Evolutionary conservation across 1,284 basidiomycete genomes (phyloP), one percentile per base, ranked within the genome.

Genomic region (Sporisorium graminicola): DNA sequence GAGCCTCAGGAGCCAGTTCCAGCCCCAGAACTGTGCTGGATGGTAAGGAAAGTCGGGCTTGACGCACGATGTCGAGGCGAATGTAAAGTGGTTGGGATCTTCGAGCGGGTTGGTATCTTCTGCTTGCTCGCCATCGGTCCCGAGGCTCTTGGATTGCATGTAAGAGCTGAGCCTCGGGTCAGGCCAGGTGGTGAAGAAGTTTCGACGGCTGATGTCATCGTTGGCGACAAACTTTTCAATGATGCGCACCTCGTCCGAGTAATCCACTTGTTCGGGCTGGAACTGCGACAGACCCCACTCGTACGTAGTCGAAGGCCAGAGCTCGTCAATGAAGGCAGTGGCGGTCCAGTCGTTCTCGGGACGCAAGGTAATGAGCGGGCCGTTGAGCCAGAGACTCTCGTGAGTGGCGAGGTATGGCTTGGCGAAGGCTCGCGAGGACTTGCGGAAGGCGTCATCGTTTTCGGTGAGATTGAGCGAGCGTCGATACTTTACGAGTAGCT

Each of bases 271-370:
- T 42, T 64, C 68, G 53, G 61, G 58, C 66, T 66, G 73, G 42
- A 75, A 78, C 20, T 83, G 84, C 33, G 77, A 71, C 0, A 74
- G 86, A 88, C 81, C 66, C 92, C 91, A 93, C 87, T 93, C 91
- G 80, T 93, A 94, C 10, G 87, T 84, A 2, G 91, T 92, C 54
- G 88, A 89, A 0, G 92, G 91, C 90, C 90, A 92, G 3, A 93
- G 88, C 22, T 90, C 88, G 22, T 86, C 79, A 42, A 94, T 79
- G 55, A 86, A 88, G 13, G 89, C 89, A 0, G 90, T 90, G 46
- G 87, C 88, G 2, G 90, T 90, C 91, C 91, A 94, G 82, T 94
- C 92, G 22, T 86, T 83, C 13, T 88, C 88, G 35, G 87, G 82
- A 9, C 70, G 74, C 37, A 85, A 52, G 1, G 67, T 72, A 26